Evolutionary conservation across 1,284 basidiomycete species (phyloP).

Genomic region (Coriolopsis trogii): DNA sequence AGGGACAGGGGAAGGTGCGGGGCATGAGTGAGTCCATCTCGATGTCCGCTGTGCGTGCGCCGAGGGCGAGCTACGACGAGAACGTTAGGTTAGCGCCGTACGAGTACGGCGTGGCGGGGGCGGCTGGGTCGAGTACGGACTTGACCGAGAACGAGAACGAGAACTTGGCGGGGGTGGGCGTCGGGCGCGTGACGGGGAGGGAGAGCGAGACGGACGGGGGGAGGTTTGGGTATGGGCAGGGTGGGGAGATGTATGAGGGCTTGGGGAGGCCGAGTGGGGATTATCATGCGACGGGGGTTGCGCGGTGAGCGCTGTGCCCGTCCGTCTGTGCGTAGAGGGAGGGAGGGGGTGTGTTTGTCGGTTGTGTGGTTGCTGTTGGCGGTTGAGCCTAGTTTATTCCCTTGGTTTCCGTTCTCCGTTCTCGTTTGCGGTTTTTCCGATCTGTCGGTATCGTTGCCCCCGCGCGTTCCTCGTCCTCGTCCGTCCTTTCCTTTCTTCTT

Average conservation of each 20-base stretch:
- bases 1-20: background rate
- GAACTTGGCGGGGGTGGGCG: background rate
- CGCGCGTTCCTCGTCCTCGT: too few relatives aligned
- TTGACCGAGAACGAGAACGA: background rate
- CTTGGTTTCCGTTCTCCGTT: slow-evolving; percentile 15
- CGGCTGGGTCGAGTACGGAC: background rate
- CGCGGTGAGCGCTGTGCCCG: background rate
- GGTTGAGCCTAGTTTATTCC: background rate
- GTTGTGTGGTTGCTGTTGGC: background rate
- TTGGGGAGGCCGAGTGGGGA: background rate
- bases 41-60: slow-evolving; percentile 7
- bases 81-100: slow-evolving; percentile 49
- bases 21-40: slow-evolving; percentile 19
- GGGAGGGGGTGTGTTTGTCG: background rate
- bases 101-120: background rate
- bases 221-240: background rate
- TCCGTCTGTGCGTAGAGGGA: background rate
- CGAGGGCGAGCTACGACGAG: slow-evolving; percentile 46
- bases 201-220: slow-evolving; percentile 2
- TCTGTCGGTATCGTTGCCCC: too few relatives aligned
- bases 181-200: slow-evolving; percentile 1
- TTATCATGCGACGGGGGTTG: background rate
- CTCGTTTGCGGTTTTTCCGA: too few relatives aligned
- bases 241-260: background rate
- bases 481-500: too few relatives aligned